Conservation (phyloP, 805 yeast genomes). For the Yamadazyma nakazawae region DNA sequence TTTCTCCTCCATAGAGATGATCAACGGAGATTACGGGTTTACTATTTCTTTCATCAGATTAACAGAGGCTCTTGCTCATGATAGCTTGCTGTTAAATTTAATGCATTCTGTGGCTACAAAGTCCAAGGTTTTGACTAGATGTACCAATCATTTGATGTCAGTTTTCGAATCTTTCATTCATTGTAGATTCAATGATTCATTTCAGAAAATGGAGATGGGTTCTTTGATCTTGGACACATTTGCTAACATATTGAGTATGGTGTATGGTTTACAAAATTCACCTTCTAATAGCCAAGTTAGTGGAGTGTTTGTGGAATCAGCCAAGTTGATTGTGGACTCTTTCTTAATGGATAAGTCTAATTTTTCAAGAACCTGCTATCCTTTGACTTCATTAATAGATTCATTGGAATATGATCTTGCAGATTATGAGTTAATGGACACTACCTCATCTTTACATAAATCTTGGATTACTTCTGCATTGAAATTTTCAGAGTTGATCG, state of each 20-base stretch:
- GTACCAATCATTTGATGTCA: constrained; percentile 55
- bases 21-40: constrained; percentile 62
- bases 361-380: constrained; percentile 51
- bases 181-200: constrained; percentile 60
- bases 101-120: constrained; percentile 11
- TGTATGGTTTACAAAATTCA: constrained; percentile 40
- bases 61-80: constrained; percentile 49
- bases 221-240: constrained; percentile 52
- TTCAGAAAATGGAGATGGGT: constrained; percentile 63
- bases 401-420: constrained; percentile 36
- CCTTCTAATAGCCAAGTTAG: constrained; percentile 38
- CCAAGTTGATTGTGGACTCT: constrained; percentile 48
- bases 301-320: constrained; percentile 48
- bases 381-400: constrained; percentile 51
- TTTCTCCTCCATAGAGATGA: constrained; percentile 70
- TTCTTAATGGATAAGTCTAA: constrained; percentile 54
- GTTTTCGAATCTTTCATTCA: constrained; percentile 70
- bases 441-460: constrained; percentile 45
- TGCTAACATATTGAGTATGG: constrained; percentile 47
- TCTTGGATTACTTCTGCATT: constrained; percentile 52
- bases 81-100: constrained; percentile 31
- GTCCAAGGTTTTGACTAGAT: constrained; percentile 48
- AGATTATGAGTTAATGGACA: constrained; percentile 39
- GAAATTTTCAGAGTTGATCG: constrained; percentile 52
- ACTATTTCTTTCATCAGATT: constrained; percentile 59